A percentile compares a stretch with the other conserved stretches of the same genome.
Evolutionary conservation across 2,329 filamentous ascomycete genomes (phyloP).

Genomic region (Colletotrichum tropicicola): DNA sequence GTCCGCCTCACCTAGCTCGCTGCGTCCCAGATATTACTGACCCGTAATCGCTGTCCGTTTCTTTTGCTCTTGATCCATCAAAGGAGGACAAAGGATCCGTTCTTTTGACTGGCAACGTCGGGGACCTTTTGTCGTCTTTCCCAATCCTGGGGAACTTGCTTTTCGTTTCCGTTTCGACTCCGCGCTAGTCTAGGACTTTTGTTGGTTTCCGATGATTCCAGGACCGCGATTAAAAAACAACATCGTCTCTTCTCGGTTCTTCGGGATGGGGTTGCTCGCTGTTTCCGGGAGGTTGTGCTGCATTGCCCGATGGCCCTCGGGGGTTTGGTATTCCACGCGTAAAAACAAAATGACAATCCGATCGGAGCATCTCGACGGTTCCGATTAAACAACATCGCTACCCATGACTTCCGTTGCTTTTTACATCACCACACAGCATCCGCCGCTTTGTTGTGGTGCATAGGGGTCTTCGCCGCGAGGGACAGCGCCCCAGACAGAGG

Average conservation of each 20-base stretch:
- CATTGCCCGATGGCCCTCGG: slow-evolving; percentile 20
- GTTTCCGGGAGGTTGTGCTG: slow-evolving; percentile 15
- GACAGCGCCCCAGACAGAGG: slow-evolving; percentile 93
- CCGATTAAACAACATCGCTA: slow-evolving; percentile 12
- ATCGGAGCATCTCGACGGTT: slow-evolving; percentile 7
- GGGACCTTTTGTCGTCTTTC: neutral
- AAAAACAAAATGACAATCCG: slow-evolving; percentile 25
- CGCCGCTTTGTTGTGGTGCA: slow-evolving; percentile 89
- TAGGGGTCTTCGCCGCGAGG: slow-evolving; percentile 98
- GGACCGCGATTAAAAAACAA: slow-evolving; percentile 11
- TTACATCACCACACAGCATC: slow-evolving; percentile 97
- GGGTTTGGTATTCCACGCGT: slow-evolving; percentile 28
- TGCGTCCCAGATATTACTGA: slow-evolving; percentile 15
- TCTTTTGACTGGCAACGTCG: slow-evolving; percentile 2
- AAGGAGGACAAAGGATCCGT: neutral
- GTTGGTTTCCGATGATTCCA: slow-evolving; percentile 18
- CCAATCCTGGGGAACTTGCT: slow-evolving; percentile 7
- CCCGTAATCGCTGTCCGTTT: slow-evolving; percentile 5
- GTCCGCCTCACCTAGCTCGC: neutral
- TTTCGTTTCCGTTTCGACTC: slow-evolving; percentile 23
- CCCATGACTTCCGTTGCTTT: slow-evolving; percentile 7
- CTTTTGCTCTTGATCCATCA: neutral
- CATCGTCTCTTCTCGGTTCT: neutral
- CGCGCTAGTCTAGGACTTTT: slow-evolving; percentile 28
- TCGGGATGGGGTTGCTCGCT: slow-evolving; percentile 17